Evolutionary conservation across 1,284 basidiomycete genomes (phyloP).

Genomic region (Lentinula novae-zelandiae): DNA sequence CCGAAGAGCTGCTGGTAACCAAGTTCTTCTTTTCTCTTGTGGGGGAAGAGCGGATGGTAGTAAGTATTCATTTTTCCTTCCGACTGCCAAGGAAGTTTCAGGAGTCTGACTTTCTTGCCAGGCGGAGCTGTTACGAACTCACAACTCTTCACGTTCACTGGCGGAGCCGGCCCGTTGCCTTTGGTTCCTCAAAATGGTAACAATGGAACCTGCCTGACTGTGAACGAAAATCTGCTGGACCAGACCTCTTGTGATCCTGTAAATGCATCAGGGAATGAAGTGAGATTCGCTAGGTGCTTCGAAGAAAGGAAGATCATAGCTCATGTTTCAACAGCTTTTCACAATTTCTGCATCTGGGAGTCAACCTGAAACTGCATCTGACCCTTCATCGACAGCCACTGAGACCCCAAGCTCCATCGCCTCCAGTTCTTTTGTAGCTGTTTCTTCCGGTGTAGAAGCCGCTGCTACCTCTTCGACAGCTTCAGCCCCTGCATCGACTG

Average conservation of each 20-base stretch:
- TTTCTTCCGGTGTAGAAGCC: conserved; percentile 4
- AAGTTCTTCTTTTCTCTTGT: conserved; percentile 19
- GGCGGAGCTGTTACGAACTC: conserved; percentile 17
- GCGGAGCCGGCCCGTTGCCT: conserved; percentile 1
- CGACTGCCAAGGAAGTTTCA: background rate
- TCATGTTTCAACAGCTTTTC: conserved; percentile 15
- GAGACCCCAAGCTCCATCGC: background rate
- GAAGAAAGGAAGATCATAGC: background rate
- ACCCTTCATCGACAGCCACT: background rate
- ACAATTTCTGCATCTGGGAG: conserved; percentile 14
- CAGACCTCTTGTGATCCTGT: conserved; percentile 16
- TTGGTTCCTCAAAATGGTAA: conserved; percentile 10
- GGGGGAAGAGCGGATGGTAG: conserved; percentile 20
- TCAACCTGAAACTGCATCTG: background rate
- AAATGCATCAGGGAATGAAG: conserved; percentile 15
- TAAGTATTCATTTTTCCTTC: conserved; percentile 2
- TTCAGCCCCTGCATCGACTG: background rate
- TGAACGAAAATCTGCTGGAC: conserved; percentile 16
- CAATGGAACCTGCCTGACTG: conserved; percentile 16
- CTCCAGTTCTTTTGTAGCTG: background rate
- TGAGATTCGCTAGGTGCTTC: background rate
- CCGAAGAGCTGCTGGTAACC: conserved; percentile 17
- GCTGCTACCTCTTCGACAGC: conserved; percentile 1
- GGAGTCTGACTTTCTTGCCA: background rate
- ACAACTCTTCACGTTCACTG: conserved; percentile 17